A percentile compares a stretch with the other conserved stretches of the same genome.
Evolutionary conservation across 1,284 basidiomycete species (phyloP).

Genomic region (Ustilago cynodontis): DNA sequence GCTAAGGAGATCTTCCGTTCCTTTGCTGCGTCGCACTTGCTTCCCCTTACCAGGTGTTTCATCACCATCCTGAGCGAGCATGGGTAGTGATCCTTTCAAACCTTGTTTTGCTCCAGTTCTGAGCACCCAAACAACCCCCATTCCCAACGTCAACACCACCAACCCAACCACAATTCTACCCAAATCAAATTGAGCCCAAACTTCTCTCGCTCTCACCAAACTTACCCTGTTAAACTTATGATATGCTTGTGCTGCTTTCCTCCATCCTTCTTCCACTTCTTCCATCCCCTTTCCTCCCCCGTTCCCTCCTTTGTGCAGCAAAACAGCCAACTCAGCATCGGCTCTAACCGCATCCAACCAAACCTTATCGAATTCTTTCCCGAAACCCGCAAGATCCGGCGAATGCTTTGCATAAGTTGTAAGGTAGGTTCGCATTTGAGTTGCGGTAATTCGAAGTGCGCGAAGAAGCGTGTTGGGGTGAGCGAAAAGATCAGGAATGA

Average conservation of each 20-base stretch:
- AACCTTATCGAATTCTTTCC: conserved; percentile 59
- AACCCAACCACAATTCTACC: conserved; percentile 79
- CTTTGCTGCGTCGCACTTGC: conserved; percentile 9
- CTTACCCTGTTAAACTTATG: conserved; percentile 77
- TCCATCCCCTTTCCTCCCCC: background rate
- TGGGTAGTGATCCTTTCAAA: conserved; percentile 10
- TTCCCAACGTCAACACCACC: conserved; percentile 68
- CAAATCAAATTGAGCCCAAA: conserved; percentile 96
- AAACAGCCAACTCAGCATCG: conserved; percentile 49
- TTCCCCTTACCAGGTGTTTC: background rate
- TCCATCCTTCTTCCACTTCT: conserved; percentile 23
- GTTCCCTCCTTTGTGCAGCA: background rate
- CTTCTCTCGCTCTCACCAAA: conserved; percentile 79
- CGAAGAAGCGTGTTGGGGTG: conserved; percentile 72
- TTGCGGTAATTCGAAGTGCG: conserved; percentile 80
- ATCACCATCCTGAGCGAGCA: background rate
- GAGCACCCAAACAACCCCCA: conserved; percentile 26
- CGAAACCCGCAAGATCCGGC: conserved; percentile 74
- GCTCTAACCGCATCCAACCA: conserved; percentile 53
- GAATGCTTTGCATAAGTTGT: conserved; percentile 78
- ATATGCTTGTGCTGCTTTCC: conserved; percentile 51
- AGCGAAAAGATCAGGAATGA: conserved; percentile 89
- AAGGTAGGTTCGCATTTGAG: conserved; percentile 84
- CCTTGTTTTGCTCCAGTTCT: conserved; percentile 22
- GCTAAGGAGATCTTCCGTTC: conserved; percentile 21